Base-by-base conservation (phyloP, 225 moss, liverwort and hornwort genomes). In the Polytrichum commune region DNA sequence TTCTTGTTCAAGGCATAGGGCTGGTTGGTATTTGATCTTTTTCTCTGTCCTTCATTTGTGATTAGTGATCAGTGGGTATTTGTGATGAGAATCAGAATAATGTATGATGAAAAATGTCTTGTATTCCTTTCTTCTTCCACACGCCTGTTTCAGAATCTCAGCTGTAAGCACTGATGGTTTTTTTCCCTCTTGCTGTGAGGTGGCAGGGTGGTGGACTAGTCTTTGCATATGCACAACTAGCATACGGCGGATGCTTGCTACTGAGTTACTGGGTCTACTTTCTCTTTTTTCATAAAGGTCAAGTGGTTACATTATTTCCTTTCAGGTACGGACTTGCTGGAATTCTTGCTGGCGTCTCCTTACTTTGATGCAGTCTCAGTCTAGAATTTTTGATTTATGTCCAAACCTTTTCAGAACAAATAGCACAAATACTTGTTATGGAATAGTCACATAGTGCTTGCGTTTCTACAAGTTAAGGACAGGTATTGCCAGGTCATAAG, bases 211-310 rank as follows among this genome's bases (percentile, higher is more conserved):
- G 95, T 29, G 98, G 98, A 62, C 80, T 95, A 18, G 83, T 93
- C 16, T 98, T 98, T 83, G 98, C 92, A 7, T 98, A 93, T 76
- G 92, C 95, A 18, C 98, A 98, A 83, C 72, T 98, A 25, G 88
- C 88, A 1, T 98, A 90, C 77, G 93, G 92, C 60, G 77, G 76
- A 55, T 95, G 87, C 86, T 77, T 95, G 72, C 76, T 98, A 19
- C 33, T 93, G 46, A 90, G 95, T 53, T 98, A 93, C 66, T 95
- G 98, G 95, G 68, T 61, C 27, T 98, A 93, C 74, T 98, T 98
- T 80, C 72, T 75, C 69, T 84, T 77, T 61, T 76, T 53, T 73
- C 80, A 85, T 71, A 81, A 73, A 25, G 79, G 82, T 18, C 54
- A 76, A 74, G 61, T 38, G 56, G 67, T 66, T 64, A 70, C 64